Evolutionary conservation across 139 green algal genomes (phyloP), one percentile per base, ranked within the genome.

Genomic region (Chlamydomonas sp.): DNA sequence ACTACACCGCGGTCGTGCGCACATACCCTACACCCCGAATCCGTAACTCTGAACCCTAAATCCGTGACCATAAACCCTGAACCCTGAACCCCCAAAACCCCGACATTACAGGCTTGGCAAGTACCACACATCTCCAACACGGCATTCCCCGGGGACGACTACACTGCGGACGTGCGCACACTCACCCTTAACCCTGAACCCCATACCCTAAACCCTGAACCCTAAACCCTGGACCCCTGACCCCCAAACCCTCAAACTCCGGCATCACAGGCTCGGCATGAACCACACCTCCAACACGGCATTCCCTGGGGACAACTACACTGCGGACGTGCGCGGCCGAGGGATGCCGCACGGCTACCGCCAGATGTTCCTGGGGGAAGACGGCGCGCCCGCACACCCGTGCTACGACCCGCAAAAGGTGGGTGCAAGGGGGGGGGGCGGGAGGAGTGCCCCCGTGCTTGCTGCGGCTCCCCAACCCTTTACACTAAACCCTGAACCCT

Each of bases 391-490:
- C n/a, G n/a, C n/a, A 24, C 75, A 84, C 48, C 10, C 69, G 30
- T 84, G 79, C 72, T 84, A 81, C 68, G 54, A 79, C 43, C 72
- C 72, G 1, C 31, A n/a, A 8, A 81, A 84, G 79, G 79, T 84
- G 68, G 10, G 70, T 1, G 3, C 13, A 2, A n/a, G 16, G 36
- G 38, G 36, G 13, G 2, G 31, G 28, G 28, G 37, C 70, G 1
- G 4, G 28, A 16, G 43, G 16, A 35, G 30, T 22, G 6, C 58
- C 28, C 2, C n/a, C n/a, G n/a, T n/a, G n/a, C n/a, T n/a, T n/a
- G n/a, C n/a, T n/a, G n/a, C n/a, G n/a, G n/a, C n/a, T n/a, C n/a
- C n/a, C n/a, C n/a, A n/a, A n/a, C n/a, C n/a, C n/a, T n/a, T n/a
- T n/a, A n/a, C n/a, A n/a, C n/a, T n/a, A n/a, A n/a, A n/a, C n/a